Percentiles rank a stretch among this genome's conserved stretches.
Conservation (phyloP, 2,329 filamentous ascomycete species). For the Penicillium sp. region DNA sequence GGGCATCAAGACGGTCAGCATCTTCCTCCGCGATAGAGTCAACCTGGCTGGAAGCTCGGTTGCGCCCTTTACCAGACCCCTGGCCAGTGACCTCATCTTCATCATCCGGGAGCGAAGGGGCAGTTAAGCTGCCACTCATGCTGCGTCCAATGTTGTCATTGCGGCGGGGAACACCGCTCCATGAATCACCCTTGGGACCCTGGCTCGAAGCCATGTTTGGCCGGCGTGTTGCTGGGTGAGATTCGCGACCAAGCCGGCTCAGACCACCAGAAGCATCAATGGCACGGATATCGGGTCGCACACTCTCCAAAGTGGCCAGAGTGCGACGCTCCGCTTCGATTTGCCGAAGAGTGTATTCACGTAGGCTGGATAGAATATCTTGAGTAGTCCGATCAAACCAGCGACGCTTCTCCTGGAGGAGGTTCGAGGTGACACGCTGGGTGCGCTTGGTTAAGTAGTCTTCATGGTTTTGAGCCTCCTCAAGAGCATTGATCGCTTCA, state of each 20-base stretch:
- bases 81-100: slow-evolving; percentile 54
- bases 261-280: slow-evolving; percentile 91
- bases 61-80: slow-evolving; percentile 43
- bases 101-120: slow-evolving; percentile 61
- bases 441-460: slow-evolving; percentile 80
- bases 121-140: slow-evolving; percentile 69
- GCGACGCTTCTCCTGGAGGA: slow-evolving; percentile 81
- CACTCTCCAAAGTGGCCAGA: slow-evolving; percentile 86
- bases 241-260: slow-evolving; percentile 82
- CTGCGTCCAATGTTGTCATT: slow-evolving; percentile 76
- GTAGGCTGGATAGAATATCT: slow-evolving; percentile 79
- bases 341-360: slow-evolving; percentile 89
- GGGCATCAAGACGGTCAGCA: slow-evolving; percentile 89
- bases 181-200: slow-evolving; percentile 95
- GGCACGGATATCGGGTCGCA: slow-evolving; percentile 85
- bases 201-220: slow-evolving; percentile 81
- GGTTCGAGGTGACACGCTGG: slow-evolving; percentile 81
- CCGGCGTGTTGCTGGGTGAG: slow-evolving; percentile 73
- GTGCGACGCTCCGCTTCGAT: slow-evolving; percentile 94
- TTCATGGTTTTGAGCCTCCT: slow-evolving; percentile 83
- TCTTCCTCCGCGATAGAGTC: slow-evolving; percentile 55
- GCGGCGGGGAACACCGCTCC: slow-evolving; percentile 87
- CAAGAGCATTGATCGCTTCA: slow-evolving; percentile 86
- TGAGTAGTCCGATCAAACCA: slow-evolving; percentile 86
- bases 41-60: slow-evolving; percentile 48